Conservation (phyloP, 2,329 filamentous ascomycete species). For the Sarocladium kiliense region DNA sequence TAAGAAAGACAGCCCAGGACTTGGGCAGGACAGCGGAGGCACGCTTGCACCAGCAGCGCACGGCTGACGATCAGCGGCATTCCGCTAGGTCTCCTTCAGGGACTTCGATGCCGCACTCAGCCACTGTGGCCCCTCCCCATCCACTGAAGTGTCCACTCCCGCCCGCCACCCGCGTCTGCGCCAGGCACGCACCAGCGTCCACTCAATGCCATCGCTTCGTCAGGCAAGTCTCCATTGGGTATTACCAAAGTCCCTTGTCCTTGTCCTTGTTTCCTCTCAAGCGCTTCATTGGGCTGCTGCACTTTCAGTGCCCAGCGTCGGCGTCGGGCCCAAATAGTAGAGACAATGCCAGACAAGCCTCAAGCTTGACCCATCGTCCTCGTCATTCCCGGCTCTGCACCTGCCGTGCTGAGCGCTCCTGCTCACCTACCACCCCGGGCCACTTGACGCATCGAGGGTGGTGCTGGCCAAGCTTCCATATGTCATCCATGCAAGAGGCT, state of each 20-base stretch:
- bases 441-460: neutral
- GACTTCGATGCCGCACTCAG: neutral
- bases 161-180: neutral
- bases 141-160: constrained; percentile 5
- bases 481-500: too few species aligned
- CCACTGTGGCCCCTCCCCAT: neutral
- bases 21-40: neutral
- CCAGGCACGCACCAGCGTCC: neutral
- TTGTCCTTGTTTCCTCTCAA: neutral
- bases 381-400: neutral
- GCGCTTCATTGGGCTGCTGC: neutral
- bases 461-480: neutral
- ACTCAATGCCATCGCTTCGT: neutral
- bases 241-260: neutral
- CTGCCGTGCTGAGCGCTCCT: neutral
- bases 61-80: neutral
- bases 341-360: neutral
- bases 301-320: neutral
- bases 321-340: neutral
- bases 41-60: neutral
- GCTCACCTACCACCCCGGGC: neutral
- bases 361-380: neutral
- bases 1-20: neutral
- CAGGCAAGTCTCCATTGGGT: neutral
- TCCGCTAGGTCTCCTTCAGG: neutral